Evolutionary conservation across 169 alveolate species (phyloP).

Genomic region (Cryptosporidium felis): DNA sequence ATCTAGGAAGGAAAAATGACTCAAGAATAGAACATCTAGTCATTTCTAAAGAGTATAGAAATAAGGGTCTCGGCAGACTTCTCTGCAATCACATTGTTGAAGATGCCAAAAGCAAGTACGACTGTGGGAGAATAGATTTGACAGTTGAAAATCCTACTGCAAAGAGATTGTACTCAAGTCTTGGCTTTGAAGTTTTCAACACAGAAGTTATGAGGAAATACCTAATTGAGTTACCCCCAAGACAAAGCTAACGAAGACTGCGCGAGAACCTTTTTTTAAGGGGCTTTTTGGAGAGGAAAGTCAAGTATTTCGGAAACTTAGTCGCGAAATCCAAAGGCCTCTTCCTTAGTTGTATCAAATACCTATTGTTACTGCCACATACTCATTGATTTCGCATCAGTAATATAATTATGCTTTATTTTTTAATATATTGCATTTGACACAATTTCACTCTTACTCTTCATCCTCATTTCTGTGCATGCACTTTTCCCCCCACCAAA

Average conservation of each 20-base stretch:
- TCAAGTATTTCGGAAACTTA: no score
- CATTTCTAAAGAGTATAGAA: slow-evolving; percentile 37
- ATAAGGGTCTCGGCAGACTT: slow-evolving; percentile 46
- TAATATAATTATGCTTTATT: no score
- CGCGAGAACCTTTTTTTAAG: not conserved
- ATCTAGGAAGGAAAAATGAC: slow-evolving; percentile 51
- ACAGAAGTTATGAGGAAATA: slow-evolving; percentile 64
- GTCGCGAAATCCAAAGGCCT: no score
- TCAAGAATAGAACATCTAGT: slow-evolving; percentile 59
- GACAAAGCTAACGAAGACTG: not conserved
- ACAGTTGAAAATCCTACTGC: slow-evolving; percentile 60
- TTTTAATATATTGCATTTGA: no score
- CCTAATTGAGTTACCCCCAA: not conserved
- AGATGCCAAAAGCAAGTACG: slow-evolving; percentile 46
- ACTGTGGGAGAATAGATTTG: slow-evolving; percentile 55
- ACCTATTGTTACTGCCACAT: no score
- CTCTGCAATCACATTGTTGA: slow-evolving; percentile 45
- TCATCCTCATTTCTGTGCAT: no score
- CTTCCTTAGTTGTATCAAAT: no score
- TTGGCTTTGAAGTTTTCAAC: slow-evolving; percentile 29
- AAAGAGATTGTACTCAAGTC: slow-evolving; percentile 12
- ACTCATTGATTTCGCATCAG: no score
- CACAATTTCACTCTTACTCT: no score
- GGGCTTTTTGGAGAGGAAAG: no score
- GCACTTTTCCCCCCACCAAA: no score